Evolutionary conservation across 202 grass and related monocot genomes (phyloP).

Genomic region (Saccharum hybrid): DNA sequence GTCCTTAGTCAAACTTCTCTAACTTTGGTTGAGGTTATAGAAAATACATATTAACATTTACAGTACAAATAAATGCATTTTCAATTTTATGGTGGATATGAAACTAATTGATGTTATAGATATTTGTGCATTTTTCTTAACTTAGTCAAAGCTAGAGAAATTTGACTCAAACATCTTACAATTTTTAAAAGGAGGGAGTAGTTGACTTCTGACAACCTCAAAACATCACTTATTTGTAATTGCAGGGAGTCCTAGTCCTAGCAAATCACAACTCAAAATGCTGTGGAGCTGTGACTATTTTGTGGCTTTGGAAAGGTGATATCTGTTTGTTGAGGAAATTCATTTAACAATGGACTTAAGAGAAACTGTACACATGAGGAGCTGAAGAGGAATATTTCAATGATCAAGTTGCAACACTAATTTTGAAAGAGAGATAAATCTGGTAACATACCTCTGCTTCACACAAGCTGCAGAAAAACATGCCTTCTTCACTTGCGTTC

Average conservation of each 20-base stretch:
- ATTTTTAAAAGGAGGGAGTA: no score
- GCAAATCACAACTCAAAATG: constrained; percentile 24
- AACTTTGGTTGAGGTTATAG: no score
- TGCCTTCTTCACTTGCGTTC: constrained; percentile 76
- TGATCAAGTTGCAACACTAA: background rate
- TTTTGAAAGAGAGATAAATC: background rate
- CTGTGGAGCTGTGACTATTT: background rate
- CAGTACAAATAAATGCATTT: no score
- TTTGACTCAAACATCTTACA: no score
- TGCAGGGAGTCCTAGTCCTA: background rate
- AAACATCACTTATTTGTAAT: no score
- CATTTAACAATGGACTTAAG: background rate
- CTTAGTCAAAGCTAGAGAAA: no score
- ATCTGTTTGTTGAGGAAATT: background rate
- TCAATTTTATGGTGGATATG: no score
- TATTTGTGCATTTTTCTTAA: no score
- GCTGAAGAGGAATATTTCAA: background rate
- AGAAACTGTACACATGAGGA: background rate
- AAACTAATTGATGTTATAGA: no score
- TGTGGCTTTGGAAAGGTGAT: background rate
- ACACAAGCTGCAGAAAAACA: constrained; percentile 95
- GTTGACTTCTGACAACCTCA: no score
- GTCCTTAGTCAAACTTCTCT: no score
- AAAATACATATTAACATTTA: no score
- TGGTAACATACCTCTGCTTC: constrained; percentile 72